Percentiles rank a stretch among this genome's conserved stretches.
Evolutionary conservation across 2,329 filamentous ascomycete species (phyloP).

Genomic region (Xylariales sp.): DNA sequence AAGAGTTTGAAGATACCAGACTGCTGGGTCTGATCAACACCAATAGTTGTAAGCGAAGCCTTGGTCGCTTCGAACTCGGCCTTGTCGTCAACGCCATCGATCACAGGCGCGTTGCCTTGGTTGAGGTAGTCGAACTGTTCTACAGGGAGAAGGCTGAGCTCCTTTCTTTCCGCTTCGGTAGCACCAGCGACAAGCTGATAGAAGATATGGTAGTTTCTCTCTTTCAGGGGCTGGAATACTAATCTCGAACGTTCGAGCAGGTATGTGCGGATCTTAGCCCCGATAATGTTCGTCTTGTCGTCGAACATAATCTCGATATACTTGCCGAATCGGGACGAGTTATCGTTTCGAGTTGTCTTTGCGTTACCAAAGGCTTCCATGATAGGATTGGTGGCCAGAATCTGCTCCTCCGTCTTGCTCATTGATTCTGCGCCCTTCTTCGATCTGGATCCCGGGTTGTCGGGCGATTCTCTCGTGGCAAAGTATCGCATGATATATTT

Average conservation of each 20-base stretch:
- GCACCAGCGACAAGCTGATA: constrained; percentile 94
- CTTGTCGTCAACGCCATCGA: constrained; percentile 93
- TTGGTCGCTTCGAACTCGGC: constrained; percentile 88
- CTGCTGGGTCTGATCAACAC: constrained; percentile 71
- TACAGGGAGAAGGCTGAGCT: constrained; percentile 72
- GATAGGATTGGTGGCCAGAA: constrained; percentile 95
- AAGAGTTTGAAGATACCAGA: constrained; percentile 83
- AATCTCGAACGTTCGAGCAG: constrained; percentile 90
- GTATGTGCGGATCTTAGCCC: constrained; percentile 95
- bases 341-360: constrained; percentile 99
- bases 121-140: constrained; percentile 96
- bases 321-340: constrained; percentile 97
- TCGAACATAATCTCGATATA: constrained; percentile 99
- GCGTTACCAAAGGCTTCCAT: constrained; percentile 99
- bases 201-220: constrained; percentile 98
- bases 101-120: constrained; percentile 84
- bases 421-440: constrained; percentile 76
- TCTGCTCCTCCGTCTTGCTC: constrained; percentile 98
- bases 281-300: constrained; percentile 90
- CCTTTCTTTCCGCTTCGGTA: constrained; percentile 75
- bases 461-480: constrained; percentile 90
- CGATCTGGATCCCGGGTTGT: constrained; percentile 72
- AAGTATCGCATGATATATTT: constrained; percentile 99
- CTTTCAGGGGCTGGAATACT: constrained; percentile 95
- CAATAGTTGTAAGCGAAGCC: constrained; percentile 82